Evolutionary conservation across 257 asterid species (phyloP).

Genomic region (Osmanthus fragrans): DNA sequence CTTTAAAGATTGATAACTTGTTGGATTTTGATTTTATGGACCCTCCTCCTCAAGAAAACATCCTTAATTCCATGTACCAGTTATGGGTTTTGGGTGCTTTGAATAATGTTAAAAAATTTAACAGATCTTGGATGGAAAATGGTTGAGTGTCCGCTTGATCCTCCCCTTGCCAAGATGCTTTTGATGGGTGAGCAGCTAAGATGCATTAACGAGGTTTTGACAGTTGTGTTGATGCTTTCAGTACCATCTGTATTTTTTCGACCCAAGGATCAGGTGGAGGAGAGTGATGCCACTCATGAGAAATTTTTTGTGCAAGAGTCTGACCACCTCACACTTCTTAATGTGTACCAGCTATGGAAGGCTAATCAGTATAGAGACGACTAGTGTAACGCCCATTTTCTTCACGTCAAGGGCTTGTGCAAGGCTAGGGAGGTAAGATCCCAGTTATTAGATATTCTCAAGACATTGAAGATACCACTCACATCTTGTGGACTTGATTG

Average conservation of each 20-base stretch:
- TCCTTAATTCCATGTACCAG: conserved; percentile 91
- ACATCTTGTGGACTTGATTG: conserved; percentile 87
- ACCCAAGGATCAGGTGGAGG: conserved; percentile 94
- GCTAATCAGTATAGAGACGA: conserved; percentile 80
- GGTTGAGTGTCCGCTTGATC: conserved; percentile 97
- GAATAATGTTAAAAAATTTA: conserved; percentile 78
- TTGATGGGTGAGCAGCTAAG: conserved; percentile 76
- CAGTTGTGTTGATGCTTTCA: conserved; percentile 95
- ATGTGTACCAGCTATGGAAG: conserved; percentile 89
- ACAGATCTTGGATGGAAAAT: conserved; percentile 92
- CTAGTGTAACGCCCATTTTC: conserved; percentile 89
- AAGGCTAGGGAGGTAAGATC: conserved; percentile 94
- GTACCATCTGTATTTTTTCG: conserved; percentile 93
- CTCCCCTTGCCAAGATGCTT: conserved; percentile 96
- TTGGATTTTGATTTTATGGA: conserved; percentile 95
- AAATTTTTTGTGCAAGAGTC: conserved; percentile 96
- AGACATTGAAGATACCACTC: conserved; percentile 67
- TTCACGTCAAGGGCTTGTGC: conserved; percentile 85
- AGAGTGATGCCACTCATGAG: conserved; percentile 92
- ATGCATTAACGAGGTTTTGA: conserved; percentile 81
- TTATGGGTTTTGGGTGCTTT: conserved; percentile 98
- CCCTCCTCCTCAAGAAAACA: conserved; percentile 96
- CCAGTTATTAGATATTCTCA: conserved; percentile 75
- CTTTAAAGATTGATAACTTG: conserved; percentile 76
- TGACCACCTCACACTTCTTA: conserved; percentile 81